Evolutionary conservation across 208 protist genomes (phyloP).

Genomic region (Trypanosoma caninum): DNA sequence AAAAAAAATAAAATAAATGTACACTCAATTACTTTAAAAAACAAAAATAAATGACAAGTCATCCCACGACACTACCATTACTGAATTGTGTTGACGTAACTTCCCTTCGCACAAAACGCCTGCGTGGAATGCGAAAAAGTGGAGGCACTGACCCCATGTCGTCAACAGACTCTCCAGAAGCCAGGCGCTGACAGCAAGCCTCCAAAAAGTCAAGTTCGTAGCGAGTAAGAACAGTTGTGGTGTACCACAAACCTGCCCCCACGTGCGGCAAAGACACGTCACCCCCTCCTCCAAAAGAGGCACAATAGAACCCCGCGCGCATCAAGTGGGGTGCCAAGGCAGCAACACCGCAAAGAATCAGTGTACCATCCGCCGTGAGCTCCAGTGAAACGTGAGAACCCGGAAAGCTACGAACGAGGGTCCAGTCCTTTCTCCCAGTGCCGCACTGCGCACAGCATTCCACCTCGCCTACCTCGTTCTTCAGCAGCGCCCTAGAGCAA

Average conservation of each 20-base stretch:
- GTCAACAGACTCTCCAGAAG: constrained; percentile 43
- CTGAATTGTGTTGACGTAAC: constrained; percentile 4
- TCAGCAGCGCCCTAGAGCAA: constrained; percentile 50
- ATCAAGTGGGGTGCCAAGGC: constrained; percentile 57
- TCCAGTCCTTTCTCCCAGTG: constrained; percentile 33
- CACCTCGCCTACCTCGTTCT: constrained; percentile 39
- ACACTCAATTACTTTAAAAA: no score
- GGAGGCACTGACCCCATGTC: constrained; percentile 50
- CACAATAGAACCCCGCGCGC: constrained; percentile 75
- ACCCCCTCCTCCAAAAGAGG: constrained; percentile 28
- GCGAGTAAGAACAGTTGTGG: constrained; percentile 44
- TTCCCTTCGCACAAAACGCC: constrained; percentile 17
- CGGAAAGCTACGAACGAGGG: constrained; percentile 64
- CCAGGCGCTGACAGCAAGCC: constrained; percentile 77
- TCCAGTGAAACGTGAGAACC: constrained; percentile 54
- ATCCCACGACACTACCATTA: constrained; percentile 2
- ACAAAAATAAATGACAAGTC: no score
- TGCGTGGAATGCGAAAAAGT: constrained; percentile 75
- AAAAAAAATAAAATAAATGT: no score
- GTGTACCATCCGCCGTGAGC: constrained; percentile 71
- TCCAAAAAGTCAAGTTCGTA: constrained; percentile 87
- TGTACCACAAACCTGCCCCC: constrained; percentile 58
- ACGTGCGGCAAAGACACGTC: neutral
- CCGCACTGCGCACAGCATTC: constrained; percentile 55
- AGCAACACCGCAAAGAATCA: constrained; percentile 70